A percentile compares a stretch with the other conserved stretches of the same genome.
phyloP scores from a whole-genome alignment of 805 yeast genomes.

The Sugiyamaella boreocaroliniensis region DNA sequence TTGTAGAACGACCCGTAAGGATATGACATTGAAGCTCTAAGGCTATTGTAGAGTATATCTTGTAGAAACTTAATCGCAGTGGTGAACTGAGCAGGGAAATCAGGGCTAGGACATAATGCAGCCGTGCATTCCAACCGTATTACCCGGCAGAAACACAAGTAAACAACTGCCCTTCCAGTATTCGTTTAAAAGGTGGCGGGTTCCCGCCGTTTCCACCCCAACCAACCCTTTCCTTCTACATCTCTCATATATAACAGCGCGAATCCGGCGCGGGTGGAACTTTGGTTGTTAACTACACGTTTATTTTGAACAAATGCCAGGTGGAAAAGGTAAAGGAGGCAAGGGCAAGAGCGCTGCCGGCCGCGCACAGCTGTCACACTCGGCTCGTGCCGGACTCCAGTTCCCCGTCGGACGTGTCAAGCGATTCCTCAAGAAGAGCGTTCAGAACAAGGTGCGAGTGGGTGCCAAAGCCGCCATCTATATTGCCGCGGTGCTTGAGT shows the following conservation, averaged over 20 bases:
- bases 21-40: background rate
- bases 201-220: slow-evolving; percentile 3
- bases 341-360: slow-evolving; percentile 90
- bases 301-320: slow-evolving; percentile 54
- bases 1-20: too few relatives aligned
- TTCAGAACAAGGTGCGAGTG: slow-evolving; percentile 76
- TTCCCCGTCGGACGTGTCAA: slow-evolving; percentile 99
- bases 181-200: slow-evolving; percentile 1
- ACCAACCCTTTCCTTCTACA: slow-evolving; percentile 5
- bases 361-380: slow-evolving; percentile 69
- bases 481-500: slow-evolving; percentile 91
- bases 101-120: background rate
- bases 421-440: slow-evolving; percentile 87
- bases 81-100: background rate
- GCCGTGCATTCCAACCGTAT: background rate
- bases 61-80: too few relatives aligned
- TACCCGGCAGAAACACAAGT: slow-evolving; percentile 1
- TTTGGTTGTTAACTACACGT: background rate
- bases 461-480: slow-evolving; percentile 90
- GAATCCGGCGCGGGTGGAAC: slow-evolving; percentile 38
- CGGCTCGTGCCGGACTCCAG: slow-evolving; percentile 83
- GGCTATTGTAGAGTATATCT: too few relatives aligned
- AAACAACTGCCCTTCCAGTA: slow-evolving; percentile 1
- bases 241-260: background rate
- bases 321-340: slow-evolving; percentile 89